Evolutionary conservation across 345 rosid genomes (phyloP).

Genomic region (Barbarea vulgaris): DNA sequence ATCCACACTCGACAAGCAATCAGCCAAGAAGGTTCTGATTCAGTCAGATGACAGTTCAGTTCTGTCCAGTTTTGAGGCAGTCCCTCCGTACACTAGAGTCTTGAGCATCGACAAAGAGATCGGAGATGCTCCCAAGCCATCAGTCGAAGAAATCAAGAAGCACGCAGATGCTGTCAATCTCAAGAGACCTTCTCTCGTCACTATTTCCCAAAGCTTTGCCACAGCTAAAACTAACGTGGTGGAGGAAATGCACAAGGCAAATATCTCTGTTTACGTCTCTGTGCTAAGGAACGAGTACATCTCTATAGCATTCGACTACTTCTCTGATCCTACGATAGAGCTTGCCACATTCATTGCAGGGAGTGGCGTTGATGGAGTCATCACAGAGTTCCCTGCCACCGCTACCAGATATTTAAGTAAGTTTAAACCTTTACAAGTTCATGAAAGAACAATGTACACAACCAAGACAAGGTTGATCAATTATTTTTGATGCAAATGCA

Average conservation of each 20-base stretch:
- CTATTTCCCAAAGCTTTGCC: slow-evolving; percentile 45
- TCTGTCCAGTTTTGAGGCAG: slow-evolving; percentile 50
- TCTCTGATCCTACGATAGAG: slow-evolving; percentile 70
- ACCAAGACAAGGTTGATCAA: slow-evolving; percentile 6
- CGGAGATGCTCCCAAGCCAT: slow-evolving; percentile 52
- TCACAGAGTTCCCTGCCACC: slow-evolving; percentile 79
- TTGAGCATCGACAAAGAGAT: slow-evolving; percentile 49
- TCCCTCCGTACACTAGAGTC: slow-evolving; percentile 58
- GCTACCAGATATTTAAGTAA: slow-evolving; percentile 73
- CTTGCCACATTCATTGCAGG: slow-evolving; percentile 62
- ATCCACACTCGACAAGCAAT: slow-evolving; percentile 69
- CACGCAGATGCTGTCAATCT: slow-evolving; percentile 63
- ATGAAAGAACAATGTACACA: not conserved
- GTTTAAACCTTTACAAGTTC: slow-evolving; percentile 25
- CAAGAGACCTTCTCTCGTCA: slow-evolving; percentile 49
- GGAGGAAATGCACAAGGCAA: slow-evolving; percentile 58
- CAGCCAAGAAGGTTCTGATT: slow-evolving; percentile 67
- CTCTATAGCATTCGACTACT: slow-evolving; percentile 65
- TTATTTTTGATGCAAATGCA: slow-evolving; percentile 46
- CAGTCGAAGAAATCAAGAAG: slow-evolving; percentile 66
- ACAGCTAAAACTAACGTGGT: slow-evolving; percentile 47
- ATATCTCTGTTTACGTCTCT: slow-evolving; percentile 65
- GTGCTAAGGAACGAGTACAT: slow-evolving; percentile 65
- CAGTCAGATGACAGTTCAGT: slow-evolving; percentile 80
- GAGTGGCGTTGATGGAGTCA: slow-evolving; percentile 60